A percentile compares a stretch with the other conserved stretches of the same genome.
These are phyloP conservation scores for Solanum arcanum DNA, from an alignment of 257 asterid genomes.

Conservation along the genomic window DNA sequence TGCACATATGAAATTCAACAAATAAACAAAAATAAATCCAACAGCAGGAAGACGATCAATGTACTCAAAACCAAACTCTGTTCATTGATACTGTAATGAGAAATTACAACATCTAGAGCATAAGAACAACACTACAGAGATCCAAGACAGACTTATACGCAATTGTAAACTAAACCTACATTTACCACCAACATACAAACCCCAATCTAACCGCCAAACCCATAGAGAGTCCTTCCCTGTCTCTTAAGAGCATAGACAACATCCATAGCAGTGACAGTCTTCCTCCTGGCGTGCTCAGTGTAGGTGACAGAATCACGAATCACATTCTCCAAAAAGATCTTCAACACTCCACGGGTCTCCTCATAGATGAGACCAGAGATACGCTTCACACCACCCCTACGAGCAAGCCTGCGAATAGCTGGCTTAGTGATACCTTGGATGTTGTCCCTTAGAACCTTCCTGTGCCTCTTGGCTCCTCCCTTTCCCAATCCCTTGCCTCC, in stretches of 20 bases:
- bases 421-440: slow-evolving; percentile 41
- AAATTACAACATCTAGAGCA: background rate
- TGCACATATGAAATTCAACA: background rate
- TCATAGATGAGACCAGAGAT: slow-evolving; percentile 31
- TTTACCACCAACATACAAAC: background rate
- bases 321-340: slow-evolving; percentile 33
- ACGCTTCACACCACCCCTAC: slow-evolving; percentile 40
- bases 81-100: background rate
- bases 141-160: background rate
- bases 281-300: slow-evolving; percentile 30
- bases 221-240: slow-evolving; percentile 38
- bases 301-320: slow-evolving; percentile 36
- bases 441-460: slow-evolving; percentile 33
- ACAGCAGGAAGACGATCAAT: background rate
- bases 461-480: slow-evolving; percentile 36
- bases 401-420: slow-evolving; percentile 25
- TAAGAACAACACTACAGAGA: background rate
- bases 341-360: slow-evolving; percentile 32
- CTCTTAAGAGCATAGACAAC: slow-evolving; percentile 31
- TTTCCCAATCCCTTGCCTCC: slow-evolving; percentile 34
- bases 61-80: background rate
- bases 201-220: slow-evolving; percentile 10
- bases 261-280: slow-evolving; percentile 32
- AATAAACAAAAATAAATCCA: background rate
- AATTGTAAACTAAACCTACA: background rate